Base-by-base conservation (phyloP, 2,329 filamentous ascomycete species). In the Penicillium crustosum region DNA sequence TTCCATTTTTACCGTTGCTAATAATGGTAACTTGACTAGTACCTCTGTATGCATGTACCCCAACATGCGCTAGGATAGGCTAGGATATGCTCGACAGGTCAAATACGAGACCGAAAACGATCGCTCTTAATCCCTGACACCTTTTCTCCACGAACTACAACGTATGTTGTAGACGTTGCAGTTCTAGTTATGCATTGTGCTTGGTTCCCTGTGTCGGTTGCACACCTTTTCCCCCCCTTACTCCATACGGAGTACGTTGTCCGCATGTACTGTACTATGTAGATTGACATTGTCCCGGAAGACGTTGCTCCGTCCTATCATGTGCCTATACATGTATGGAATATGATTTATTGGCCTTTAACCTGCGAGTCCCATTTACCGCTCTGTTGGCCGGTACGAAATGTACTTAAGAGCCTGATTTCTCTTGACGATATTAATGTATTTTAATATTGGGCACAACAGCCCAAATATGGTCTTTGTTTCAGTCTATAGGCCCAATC, bases 261-360 rank as follows among this genome's bases (percentile, higher is more conserved):
- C 35, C 21, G 23, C 6, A n/a, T 23, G 12, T 9, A 21, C 15
- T 38, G 23, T 31, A 23, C 13, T 15, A 47, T 17, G 25, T 29
- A 39, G 35, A 49, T 54, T 42, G 15, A 25, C 19, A 38, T n/a
- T 51, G 8, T 21, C 13, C 21, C 47, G 53, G 53, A 52, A 38
- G 39, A 52, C 47, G 19, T 44, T 52, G 47, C 39, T 52, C 53
- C 53, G 39, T 36, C 31, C 47, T 51, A 55, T 56, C 53, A 56
- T 41, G 52, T 52, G 53, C 17, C 35, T 13, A 44, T 8, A 33
- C 12, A 33, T 33, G 12, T 13, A 6, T 49, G 23, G 5, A 29
- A 29, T 25, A 7, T 6, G 23, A 19, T 15, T 6, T 4, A 31
- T 23, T 23, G 25, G 23, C 25, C 4, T 43, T 29, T 31, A 21